Evolutionary conservation across 805 yeast species (phyloP), one percentile per base, ranked within the genome.

Genomic region (Candida alai): DNA sequence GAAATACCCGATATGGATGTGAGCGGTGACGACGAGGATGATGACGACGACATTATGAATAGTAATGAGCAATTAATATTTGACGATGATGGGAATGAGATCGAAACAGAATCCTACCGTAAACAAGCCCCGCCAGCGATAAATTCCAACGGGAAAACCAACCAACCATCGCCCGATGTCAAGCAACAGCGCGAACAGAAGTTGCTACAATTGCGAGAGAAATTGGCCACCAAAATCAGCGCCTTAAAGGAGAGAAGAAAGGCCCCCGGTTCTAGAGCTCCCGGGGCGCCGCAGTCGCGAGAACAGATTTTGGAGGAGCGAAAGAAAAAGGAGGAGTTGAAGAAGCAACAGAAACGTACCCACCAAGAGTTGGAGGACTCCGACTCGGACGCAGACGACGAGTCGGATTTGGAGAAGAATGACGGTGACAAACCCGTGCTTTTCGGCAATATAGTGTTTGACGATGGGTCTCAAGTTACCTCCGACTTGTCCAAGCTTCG

Each of bases 251-350:
- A 80, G 36, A 83, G 76, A 59, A 78, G 99, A 55, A 89, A 83
- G 50, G 98, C 97, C 1, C 93, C 94, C 1, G 97, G 97, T 2
- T 65, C 89, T 1, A 80, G 77, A 29, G 78, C 70, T 4, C 67
- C 72, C 4, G 96, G 96, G 16, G 93, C 96, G 0, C 88, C 89
- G 11, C 73, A 79, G 39, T 84, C 90, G 8, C 72, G 97, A 58
- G 94, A 87, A 45, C 89, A 82, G 26, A 78, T 84, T 32, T 61
- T 85, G 35, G 78, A 73, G 23, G 84, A 78, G 45, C 75, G 95
- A 41, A 66, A 68, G 43, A 54, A 51, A 32, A 70, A 68, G 41
- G 70, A 65, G 34, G 74, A 70, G 36, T 46, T 58, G 37, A 73
- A 67, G 53, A 54, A 60, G 44, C 49, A 74, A 67, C n/a, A n/a